Evolutionary conservation across 1,284 basidiomycete genomes (phyloP).

Genomic region (Takashimella tepidaria): DNA sequence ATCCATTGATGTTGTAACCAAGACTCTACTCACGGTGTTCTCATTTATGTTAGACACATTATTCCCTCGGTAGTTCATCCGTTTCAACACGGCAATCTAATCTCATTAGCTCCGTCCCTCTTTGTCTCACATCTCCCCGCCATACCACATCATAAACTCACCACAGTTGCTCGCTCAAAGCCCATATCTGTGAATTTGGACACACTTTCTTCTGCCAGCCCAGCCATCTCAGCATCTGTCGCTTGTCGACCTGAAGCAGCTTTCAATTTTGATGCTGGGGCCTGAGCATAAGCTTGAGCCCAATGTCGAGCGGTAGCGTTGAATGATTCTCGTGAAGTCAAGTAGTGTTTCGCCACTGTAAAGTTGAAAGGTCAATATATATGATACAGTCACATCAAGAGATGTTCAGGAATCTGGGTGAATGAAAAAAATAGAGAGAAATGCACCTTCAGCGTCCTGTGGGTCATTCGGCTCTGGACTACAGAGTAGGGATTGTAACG

Average conservation of each 20-base stretch:
- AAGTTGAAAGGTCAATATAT: neutral
- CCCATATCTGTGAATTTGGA: slow-evolving; percentile 51
- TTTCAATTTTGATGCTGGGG: slow-evolving; percentile 49
- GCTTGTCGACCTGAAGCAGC: slow-evolving; percentile 21
- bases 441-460: slow-evolving; percentile 78
- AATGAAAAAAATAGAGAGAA: neutral
- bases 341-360: slow-evolving; percentile 87
- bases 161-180: slow-evolving; percentile 46
- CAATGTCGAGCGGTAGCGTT: slow-evolving; percentile 91
- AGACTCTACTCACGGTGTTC: slow-evolving; percentile 28
- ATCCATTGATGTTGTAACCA: neutral
- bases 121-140: neutral
- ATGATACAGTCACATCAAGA: neutral
- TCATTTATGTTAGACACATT: slow-evolving; percentile 45
- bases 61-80: slow-evolving; percentile 79
- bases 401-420: neutral
- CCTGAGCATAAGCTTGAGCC: slow-evolving; percentile 83
- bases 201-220: slow-evolving; percentile 50
- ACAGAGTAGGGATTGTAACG: slow-evolving; percentile 90
- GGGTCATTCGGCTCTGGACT: slow-evolving; percentile 95
- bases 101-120: neutral
- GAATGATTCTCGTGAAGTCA: slow-evolving; percentile 78
- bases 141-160: slow-evolving; percentile 28
- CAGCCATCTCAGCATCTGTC: slow-evolving; percentile 48
- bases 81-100: slow-evolving; percentile 77